Conservation (phyloP, 306 rosid genomes). For the Cucurbita maxima region DNA sequence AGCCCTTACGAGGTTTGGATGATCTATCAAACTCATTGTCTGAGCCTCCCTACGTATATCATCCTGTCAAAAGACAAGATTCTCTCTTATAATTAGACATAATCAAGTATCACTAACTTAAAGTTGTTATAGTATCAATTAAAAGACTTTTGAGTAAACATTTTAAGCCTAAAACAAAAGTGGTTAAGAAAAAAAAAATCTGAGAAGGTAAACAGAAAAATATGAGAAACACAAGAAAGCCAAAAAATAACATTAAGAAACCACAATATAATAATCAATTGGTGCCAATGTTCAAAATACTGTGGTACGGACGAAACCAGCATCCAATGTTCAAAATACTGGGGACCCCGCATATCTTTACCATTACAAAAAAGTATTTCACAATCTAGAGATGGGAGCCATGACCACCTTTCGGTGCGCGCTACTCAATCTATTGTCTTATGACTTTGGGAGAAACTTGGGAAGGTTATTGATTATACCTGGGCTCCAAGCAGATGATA, state of each 20-base stretch:
- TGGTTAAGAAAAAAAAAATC: not conserved
- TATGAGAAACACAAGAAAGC: not conserved
- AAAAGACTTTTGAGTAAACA: not conserved
- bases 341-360: not conserved
- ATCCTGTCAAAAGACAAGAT: slow-evolving; percentile 28
- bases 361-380: not conserved
- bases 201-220: not conserved
- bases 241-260: not conserved
- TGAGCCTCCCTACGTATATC: slow-evolving; percentile 79
- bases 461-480: not conserved
- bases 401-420: not conserved
- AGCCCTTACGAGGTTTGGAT: slow-evolving; percentile 69
- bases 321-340: not conserved
- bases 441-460: not conserved
- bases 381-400: not conserved
- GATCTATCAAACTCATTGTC: slow-evolving; percentile 87
- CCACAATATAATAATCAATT: not conserved
- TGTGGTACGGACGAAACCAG: not conserved
- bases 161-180: not conserved
- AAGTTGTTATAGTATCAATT: not conserved
- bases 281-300: not conserved
- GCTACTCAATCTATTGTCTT: not conserved
- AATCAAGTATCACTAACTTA: not conserved
- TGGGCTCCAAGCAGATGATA: not conserved
- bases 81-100: not conserved